Evolutionary conservation across 129 eudicot genomes (phyloP).

Genomic region (sunflower (Helianthus annuus)): DNA sequence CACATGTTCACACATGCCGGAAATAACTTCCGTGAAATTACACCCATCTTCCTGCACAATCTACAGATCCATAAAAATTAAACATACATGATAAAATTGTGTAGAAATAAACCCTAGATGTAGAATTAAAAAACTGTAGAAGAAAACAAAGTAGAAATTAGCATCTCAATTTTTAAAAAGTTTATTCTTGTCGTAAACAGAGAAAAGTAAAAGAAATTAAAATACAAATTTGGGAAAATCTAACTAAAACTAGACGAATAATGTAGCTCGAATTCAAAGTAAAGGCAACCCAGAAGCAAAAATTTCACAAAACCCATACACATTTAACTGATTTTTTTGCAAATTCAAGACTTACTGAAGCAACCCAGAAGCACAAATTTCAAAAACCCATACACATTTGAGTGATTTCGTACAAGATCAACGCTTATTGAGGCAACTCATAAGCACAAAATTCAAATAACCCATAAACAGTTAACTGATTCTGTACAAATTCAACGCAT

Average conservation of each 20-base stretch:
- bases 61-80: not conserved
- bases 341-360: no score
- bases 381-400: not conserved
- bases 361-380: not conserved
- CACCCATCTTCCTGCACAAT: constrained; percentile 71
- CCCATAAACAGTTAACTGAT: not conserved
- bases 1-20: constrained; percentile 99
- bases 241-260: not conserved
- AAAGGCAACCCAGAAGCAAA: no score
- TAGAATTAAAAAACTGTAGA: not conserved
- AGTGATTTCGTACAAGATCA: not conserved
- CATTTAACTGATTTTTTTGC: no score
- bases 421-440: constrained; percentile 1
- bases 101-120: constrained; percentile 2
- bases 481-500: not conserved
- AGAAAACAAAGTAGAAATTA: not conserved
- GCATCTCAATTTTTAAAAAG: not conserved
- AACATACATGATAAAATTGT: not conserved
- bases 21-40: constrained; percentile 81
- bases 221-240: not conserved
- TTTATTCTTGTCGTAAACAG: not conserved
- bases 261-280: constrained; percentile 11
- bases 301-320: no score
- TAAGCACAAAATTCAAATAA: constrained; percentile 6
- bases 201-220: not conserved